Percentiles rank a stretch among this genome's conserved stretches.
Evolutionary conservation across 2,329 filamentous ascomycete species (phyloP).

Genomic region (Diaporthe citrichinensis): DNA sequence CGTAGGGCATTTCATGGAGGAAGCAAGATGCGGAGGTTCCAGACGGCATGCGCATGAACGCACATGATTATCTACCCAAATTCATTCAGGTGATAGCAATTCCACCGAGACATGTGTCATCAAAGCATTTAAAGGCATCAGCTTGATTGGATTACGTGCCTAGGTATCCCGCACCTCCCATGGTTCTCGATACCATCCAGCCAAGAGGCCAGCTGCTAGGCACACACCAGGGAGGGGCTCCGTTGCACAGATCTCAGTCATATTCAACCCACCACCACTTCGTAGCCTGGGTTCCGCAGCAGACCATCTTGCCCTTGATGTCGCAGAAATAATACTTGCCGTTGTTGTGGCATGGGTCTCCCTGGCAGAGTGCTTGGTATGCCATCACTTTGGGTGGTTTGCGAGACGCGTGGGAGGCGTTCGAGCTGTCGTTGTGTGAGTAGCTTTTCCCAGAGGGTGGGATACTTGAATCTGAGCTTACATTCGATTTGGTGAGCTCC

Average conservation of each 20-base stretch:
- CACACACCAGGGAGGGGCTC: neutral
- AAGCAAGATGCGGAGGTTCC: too few species aligned
- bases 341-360: neutral
- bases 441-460: neutral
- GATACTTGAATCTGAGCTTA: neutral
- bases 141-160: neutral
- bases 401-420: neutral
- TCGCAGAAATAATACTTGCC: neutral
- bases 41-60: too few species aligned
- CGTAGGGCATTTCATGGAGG: too few species aligned
- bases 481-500: neutral
- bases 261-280: neutral
- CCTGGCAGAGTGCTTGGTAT: neutral
- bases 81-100: too few species aligned
- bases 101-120: too few species aligned
- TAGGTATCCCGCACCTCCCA: neutral
- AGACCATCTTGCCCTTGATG: slow-evolving; percentile 8
- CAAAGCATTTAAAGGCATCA: neutral
- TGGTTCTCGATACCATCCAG: neutral
- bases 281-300: neutral
- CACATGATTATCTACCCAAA: too few species aligned
- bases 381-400: neutral
- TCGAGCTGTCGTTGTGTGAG: neutral
- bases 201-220: too few species aligned
- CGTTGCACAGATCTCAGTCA: neutral